Evolutionary conservation across 164 flowering plant genomes (phyloP), one percentile per base, ranked within the genome.

Genomic region (Macadamia tetraphylla): DNA sequence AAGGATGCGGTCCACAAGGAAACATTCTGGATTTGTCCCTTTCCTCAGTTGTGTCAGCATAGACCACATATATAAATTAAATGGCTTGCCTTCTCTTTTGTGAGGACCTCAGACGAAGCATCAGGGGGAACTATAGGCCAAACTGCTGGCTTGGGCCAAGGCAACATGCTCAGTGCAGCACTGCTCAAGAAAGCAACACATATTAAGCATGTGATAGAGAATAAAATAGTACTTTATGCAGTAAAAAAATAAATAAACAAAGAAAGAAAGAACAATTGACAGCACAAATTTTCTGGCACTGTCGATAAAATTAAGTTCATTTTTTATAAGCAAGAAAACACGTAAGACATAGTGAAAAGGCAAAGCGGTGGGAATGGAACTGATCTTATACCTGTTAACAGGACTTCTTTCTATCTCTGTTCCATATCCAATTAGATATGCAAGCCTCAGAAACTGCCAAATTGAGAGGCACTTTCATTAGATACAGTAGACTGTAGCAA

Each of bases 371-470:
- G 40, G 40, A 23, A 23, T 23, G 55, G 62, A 66, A 29, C 53
- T 59, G 48, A 64, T 32, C 9, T 0, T 7, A 12, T 78, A 92
- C 98, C 98, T 94, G 94, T 91, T 94, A 60, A 77, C 86, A 71
- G 98, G 97, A 76, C 93, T 94, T 83, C 91, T 82, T 77, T 87
- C 96, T 23, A 91, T 88, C 18, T 86, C 83, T 35, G 81, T 57
- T 67, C 94, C 97, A 83, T 92, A 88, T 75, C 99, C 99, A 79
- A 92, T 82, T 68, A 94, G 80, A 78, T 85, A 90, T 29, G 95
- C 97, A 58, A 94, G 91, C 85, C 99, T 83, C 98, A 92, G 82
- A 70, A 92, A 92, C 99, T 94, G 95, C 83, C 73, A 84, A 46
- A 74, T 68, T 35, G 56, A 76, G 57, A 64, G 67, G 5, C 63